Evolutionary conservation across 2,329 filamentous ascomycete genomes (phyloP).

Genomic region (Venturia effusa): DNA sequence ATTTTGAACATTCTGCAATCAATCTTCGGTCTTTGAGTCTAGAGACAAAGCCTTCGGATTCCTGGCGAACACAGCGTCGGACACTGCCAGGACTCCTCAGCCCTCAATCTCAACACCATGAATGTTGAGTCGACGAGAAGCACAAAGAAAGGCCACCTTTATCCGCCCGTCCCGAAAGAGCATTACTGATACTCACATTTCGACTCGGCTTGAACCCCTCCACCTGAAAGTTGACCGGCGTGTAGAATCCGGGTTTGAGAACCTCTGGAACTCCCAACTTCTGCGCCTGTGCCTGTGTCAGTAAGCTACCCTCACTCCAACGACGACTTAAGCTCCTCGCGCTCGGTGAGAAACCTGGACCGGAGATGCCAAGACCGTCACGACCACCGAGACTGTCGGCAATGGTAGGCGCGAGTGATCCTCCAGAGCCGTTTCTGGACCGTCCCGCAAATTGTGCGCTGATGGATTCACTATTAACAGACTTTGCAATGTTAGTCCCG

Average conservation of each 20-base stretch:
- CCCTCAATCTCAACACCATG: background rate
- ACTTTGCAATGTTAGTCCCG: background rate
- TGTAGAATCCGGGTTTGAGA: background rate
- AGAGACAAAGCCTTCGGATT: background rate
- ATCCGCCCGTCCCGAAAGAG: too few species aligned
- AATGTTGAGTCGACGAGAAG: background rate
- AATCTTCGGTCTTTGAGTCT: background rate
- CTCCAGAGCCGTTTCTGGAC: background rate
- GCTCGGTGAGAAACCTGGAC: background rate
- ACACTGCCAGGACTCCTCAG: background rate
- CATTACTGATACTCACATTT: background rate
- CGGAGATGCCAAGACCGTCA: background rate
- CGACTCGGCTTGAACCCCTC: background rate
- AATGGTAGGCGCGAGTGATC: background rate
- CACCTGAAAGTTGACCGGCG: background rate
- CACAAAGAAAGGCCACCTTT: too few species aligned
- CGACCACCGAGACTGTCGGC: background rate
- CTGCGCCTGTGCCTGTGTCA: background rate
- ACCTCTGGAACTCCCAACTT: background rate
- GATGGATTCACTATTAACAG: background rate
- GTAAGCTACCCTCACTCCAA: background rate
- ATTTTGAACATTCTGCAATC: background rate
- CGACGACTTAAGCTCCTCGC: constrained; percentile 2
- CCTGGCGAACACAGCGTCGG: background rate
- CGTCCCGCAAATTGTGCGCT: background rate